These are phyloP conservation scores for Domatiomyces catenatus DNA, from an alignment of 2,329 filamentous ascomycete species.

Conservation along the genomic window DNA sequence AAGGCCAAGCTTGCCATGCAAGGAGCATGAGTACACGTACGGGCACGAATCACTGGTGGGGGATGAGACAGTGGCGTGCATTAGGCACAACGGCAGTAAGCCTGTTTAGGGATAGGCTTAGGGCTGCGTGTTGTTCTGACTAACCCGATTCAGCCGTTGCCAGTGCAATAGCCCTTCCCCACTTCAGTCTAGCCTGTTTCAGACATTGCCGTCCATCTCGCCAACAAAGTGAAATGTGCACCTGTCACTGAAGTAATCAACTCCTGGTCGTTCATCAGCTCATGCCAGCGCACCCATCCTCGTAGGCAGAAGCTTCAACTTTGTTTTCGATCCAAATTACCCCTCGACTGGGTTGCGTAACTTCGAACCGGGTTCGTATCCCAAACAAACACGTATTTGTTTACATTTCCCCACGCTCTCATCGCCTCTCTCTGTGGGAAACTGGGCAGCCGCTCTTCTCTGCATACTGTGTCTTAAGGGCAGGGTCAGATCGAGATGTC, in stretches of 20 bases:
- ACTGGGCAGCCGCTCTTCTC: background rate
- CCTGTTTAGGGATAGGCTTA: background rate
- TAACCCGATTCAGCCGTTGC: background rate
- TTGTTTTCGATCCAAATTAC: background rate
- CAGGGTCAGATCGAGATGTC: conserved; percentile 22
- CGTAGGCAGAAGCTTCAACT: background rate
- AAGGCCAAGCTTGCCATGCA: background rate
- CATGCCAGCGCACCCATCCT: background rate
- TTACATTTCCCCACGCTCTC: background rate
- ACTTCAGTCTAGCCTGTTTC: background rate
- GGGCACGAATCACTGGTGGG: background rate
- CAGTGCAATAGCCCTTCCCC: background rate
- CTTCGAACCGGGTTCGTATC: background rate
- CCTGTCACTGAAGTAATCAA: background rate
- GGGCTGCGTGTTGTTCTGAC: no score
- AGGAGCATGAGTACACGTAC: background rate
- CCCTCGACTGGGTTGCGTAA: background rate
- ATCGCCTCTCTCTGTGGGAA: background rate
- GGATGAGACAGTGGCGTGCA: background rate
- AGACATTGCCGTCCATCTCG: background rate
- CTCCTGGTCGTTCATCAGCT: background rate
- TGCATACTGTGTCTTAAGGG: background rate
- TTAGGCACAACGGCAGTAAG: background rate
- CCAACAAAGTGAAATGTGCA: background rate
- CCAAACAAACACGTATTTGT: background rate